Evolutionary conservation across 345 rosid species (phyloP).

Genomic region (Erysimum cheiranthoides): DNA sequence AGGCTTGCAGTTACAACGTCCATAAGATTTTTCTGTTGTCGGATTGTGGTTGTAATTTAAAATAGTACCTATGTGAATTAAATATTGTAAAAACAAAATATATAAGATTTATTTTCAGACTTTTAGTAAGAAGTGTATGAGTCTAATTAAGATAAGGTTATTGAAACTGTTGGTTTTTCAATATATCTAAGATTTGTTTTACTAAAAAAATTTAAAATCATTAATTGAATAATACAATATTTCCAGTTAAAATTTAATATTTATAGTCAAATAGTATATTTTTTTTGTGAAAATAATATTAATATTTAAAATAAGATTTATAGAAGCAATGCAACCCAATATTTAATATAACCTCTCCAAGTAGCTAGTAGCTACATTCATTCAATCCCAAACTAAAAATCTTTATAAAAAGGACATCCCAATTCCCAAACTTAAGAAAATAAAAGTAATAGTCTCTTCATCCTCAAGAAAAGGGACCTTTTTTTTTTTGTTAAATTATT

Average conservation of each 20-base stretch:
- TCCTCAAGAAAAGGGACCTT: too few relatives aligned
- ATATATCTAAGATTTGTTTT: too few relatives aligned
- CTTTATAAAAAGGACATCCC: neutral
- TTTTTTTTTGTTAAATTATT: too few relatives aligned
- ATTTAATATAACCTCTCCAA: neutral
- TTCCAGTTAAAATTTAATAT: too few relatives aligned
- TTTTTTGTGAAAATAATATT: too few relatives aligned
- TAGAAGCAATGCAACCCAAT: neutral
- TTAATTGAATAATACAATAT: too few relatives aligned
- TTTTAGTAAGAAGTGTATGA: too few relatives aligned
- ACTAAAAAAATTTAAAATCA: too few relatives aligned
- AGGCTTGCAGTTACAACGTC: constrained; percentile 37
- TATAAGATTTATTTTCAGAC: too few relatives aligned
- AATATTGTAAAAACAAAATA: neutral
- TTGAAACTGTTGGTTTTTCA: too few relatives aligned
- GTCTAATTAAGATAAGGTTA: too few relatives aligned
- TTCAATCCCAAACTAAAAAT: neutral
- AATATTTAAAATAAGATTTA: neutral
- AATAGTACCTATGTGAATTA: neutral
- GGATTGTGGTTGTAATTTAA: neutral
- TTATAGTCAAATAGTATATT: too few relatives aligned
- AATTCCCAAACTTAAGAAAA: neutral
- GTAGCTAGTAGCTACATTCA: neutral
- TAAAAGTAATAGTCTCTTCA: neutral
- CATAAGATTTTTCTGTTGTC: neutral